phyloP scores from a whole-genome alignment of 140 eudicot species.

The Erigeron philadelphicus region DNA sequence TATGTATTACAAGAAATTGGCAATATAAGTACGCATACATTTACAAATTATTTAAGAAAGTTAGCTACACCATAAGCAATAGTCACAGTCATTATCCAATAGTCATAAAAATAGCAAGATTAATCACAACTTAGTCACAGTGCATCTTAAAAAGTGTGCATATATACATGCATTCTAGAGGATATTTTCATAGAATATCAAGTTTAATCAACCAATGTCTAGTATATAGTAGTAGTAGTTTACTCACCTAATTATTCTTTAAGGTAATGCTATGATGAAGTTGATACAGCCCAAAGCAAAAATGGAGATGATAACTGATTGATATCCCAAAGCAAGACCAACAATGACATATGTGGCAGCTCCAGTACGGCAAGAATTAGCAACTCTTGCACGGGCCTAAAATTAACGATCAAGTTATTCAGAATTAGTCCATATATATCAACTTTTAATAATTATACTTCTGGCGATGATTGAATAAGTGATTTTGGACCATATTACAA shows the following conservation, averaged over 20 bases:
- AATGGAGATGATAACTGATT: slow-evolving; percentile 54
- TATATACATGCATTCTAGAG: background rate
- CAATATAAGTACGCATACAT: too few species aligned
- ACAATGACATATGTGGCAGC: slow-evolving; percentile 66
- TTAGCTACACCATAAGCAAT: too few species aligned
- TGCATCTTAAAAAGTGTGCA: too few species aligned
- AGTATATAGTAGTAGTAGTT: background rate
- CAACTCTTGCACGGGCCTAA: slow-evolving; percentile 72
- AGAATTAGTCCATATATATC: slow-evolving; percentile 11
- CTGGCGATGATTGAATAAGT: background rate
- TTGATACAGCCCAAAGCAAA: slow-evolving; percentile 50
- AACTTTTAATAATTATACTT: background rate
- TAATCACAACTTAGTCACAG: too few species aligned
- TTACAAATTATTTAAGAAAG: too few species aligned
- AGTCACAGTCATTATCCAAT: too few species aligned
- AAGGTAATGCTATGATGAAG: slow-evolving; percentile 23
- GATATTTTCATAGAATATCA: background rate
- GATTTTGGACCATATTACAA: slow-evolving; percentile 9
- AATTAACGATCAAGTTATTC: slow-evolving; percentile 8
- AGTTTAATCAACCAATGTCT: background rate
- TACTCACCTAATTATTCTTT: slow-evolving; percentile 27
- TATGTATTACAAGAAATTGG: too few species aligned
- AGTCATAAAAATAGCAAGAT: too few species aligned
- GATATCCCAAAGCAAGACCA: slow-evolving; percentile 69
- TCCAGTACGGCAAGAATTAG: slow-evolving; percentile 72